Base-by-base conservation (phyloP, 2,329 filamentous ascomycete genomes). In the Sclerotinia spermophila region DNA sequence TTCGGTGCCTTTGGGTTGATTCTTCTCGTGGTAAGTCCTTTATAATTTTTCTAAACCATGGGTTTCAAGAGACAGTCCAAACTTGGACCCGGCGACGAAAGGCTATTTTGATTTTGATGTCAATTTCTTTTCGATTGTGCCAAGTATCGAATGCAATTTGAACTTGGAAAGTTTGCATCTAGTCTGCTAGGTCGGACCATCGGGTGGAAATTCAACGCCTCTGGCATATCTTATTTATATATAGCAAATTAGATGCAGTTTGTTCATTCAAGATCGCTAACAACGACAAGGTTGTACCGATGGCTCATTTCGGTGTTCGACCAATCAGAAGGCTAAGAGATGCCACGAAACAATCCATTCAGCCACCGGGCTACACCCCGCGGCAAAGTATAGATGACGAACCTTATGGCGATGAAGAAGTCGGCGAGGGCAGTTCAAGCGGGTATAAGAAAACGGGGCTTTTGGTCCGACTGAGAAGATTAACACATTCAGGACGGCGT, bases 1-100 rank as follows among this genome's bases (percentile, higher is more conserved):
- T 96, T 97, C 78, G 92, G 91, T 1, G 95, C 93, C 0, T 86
- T 90, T 19, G 94, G 90, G 0, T 84, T 91, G 6, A 86, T 96
- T 67, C 79, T 94, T 4, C 73, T 96, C 13, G 79, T 96, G 2
- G 68, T 69, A 66, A 51, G 67, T 69, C 27, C 6, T 27, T 17
- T 30, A 17, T 8, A 17, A 27, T 53, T 27, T 53, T 27, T 27
- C 13, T n/a, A 7, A n/a, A n/a, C n/a, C 7, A 6, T 53, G n/a
- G 48, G 27, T 27, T 53, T 15, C 5, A 27, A 27, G 7, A 30
- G 13, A 27, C n/a, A 27, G 48, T 53, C 6, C 13, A n/a, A n/a
- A 15, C n/a, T 53, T 17, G 13, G 27, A 30, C 2, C n/a, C n/a
- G 48, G 48, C 8, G 27, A 11, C n/a, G n/a, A 17, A 53, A 27